Conservation (phyloP, 2,329 filamentous ascomycete genomes). For the Colletotrichum tropicale region DNA sequence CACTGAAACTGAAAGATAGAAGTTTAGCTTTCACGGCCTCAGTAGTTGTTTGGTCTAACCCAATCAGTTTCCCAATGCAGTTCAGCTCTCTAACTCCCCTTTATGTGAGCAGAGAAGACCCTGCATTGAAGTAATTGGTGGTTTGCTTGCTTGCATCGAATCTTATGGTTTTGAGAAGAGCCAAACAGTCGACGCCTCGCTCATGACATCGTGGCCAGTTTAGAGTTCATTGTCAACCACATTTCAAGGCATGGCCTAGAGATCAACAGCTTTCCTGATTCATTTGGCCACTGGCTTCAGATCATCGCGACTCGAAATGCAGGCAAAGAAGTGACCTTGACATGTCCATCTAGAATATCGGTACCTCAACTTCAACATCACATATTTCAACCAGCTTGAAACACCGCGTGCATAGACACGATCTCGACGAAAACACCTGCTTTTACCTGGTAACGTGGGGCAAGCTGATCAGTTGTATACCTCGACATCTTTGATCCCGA, state of each 20-base stretch:
- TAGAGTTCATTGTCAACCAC: too few relatives aligned
- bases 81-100: too few relatives aligned
- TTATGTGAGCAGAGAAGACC: too few relatives aligned
- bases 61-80: neutral
- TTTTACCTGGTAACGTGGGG: neutral
- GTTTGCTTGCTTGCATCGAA: too few relatives aligned
- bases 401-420: neutral
- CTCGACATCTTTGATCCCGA: fast-evolving
- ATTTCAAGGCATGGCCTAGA: too few relatives aligned
- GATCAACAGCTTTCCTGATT: too few relatives aligned
- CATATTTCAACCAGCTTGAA: neutral
- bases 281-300: too few relatives aligned
- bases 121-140: too few relatives aligned
- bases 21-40: fast-evolving
- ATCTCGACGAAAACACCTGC: neutral
- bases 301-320: neutral
- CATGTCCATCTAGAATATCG: neutral
- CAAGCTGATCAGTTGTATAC: neutral
- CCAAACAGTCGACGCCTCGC: neutral
- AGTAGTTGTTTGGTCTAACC: fast-evolving
- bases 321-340: neutral
- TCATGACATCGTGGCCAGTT: neutral
- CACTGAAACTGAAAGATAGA: fast-evolving
- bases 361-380: neutral
- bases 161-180: too few relatives aligned